Conservation (phyloP, 768 basidiomycete genomes). For the Galerina marginata region DNA sequence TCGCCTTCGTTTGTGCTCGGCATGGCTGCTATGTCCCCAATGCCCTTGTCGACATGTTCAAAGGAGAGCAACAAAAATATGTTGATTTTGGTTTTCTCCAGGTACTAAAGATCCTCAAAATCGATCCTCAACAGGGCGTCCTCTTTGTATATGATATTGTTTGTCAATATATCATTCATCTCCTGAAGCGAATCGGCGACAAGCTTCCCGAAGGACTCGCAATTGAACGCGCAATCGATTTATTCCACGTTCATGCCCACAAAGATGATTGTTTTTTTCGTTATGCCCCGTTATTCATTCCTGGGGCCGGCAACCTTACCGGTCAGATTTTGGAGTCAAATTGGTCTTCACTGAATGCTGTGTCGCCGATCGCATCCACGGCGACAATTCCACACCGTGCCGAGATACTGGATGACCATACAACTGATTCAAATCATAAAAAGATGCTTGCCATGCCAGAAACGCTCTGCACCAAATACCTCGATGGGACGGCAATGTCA, state of each 20-base stretch:
- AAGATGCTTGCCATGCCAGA: slow-evolving; percentile 22
- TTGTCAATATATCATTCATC: slow-evolving; percentile 21
- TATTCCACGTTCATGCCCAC: slow-evolving; percentile 35
- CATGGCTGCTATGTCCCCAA: slow-evolving; percentile 25
- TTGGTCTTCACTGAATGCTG: slow-evolving; percentile 23
- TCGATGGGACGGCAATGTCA: background rate
- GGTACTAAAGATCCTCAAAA: slow-evolving; percentile 6
- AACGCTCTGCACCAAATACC: background rate
- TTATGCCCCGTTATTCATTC: slow-evolving; percentile 26
- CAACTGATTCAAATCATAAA: slow-evolving; percentile 30
- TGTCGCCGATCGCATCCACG: slow-evolving; percentile 12
- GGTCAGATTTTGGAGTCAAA: slow-evolving; percentile 26
- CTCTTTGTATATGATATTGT: slow-evolving; percentile 22
- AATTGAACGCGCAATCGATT: slow-evolving; percentile 22
- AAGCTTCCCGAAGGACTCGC: background rate
- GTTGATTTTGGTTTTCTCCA: slow-evolving; percentile 22
- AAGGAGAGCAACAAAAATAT: slow-evolving; percentile 31
- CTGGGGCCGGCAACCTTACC: slow-evolving; percentile 5
- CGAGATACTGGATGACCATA: slow-evolving; percentile 30
- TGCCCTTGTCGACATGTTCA: slow-evolving; percentile 20
- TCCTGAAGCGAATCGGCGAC: slow-evolving; percentile 9
- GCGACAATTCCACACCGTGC: slow-evolving; percentile 19
- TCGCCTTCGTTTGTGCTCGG: slow-evolving; percentile 20
- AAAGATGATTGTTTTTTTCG: slow-evolving; percentile 29
- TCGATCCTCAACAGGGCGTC: slow-evolving; percentile 16